Base-by-base conservation (phyloP, 139 green algal genomes). In the Tetradesmus obliquus region DNA sequence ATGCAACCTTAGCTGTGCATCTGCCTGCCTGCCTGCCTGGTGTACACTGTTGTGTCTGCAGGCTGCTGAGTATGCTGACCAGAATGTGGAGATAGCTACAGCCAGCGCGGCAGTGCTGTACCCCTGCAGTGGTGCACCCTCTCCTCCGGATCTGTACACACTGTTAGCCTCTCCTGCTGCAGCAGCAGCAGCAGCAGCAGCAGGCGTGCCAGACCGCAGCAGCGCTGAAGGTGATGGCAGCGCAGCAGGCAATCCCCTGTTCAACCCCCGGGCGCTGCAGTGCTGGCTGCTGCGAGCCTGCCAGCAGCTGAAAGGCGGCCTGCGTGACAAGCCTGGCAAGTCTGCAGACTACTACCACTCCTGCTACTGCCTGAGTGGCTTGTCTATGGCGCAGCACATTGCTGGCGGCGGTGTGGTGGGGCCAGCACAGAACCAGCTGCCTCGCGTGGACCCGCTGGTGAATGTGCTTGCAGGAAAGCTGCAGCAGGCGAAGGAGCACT, bases 271-370 rank as follows among this genome's bases (percentile, higher is more conserved):
- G 9, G 96, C 95, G 4, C 94, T 99, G 80, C 97, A 99, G 94
- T 92, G 97, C 20, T 99, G 98, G 97, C 83, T 99, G 22, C 94
- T 99, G 20, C 92, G 92, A 60, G 90, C 66, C 24, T 92, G 90
- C 60, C 90, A 92, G 90, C 83, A 90, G 24, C 57, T 88, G 4
- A 94, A 95, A 57, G 98, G 98, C 54, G 98, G 98, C 1, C 88
- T 99, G 86, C 92, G 96, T 0, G 98, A 99, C 94, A 99, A 99
- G 95, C 98, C 98, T 12, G 97, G 97, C 71, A 99, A 98, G 93
- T 84, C 93, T 0, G 85, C 94, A 10, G 98, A 99, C 95, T 99
- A 97, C 88, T 99, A 99, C 92, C 98, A 99, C 97, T 99, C 98
- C 79, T 99, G 98, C 94, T 99, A 99, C 96, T 99, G 97, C 93